These are phyloP conservation scores for Cladosporium colombiae DNA, from an alignment of 2,329 filamentous ascomycete genomes.

Conservation along the genomic window DNA sequence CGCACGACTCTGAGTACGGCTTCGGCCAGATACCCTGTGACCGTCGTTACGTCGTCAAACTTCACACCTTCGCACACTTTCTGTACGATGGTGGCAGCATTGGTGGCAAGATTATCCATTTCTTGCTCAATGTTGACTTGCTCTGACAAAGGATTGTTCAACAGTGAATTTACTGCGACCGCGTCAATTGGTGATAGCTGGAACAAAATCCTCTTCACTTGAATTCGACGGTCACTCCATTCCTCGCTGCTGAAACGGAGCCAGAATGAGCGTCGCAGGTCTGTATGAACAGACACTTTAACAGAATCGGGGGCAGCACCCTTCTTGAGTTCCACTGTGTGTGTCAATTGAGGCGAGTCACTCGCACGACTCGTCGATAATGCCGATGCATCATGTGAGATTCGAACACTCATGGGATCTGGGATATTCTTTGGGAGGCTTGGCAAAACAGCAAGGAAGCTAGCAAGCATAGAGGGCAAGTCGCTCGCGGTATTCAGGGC, in stretches of 20 bases:
- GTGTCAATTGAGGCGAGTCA: background rate
- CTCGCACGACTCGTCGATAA: too few species aligned
- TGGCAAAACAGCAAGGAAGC: background rate
- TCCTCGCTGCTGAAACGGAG: background rate
- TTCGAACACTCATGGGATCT: background rate
- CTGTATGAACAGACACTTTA: background rate
- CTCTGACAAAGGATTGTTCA: background rate
- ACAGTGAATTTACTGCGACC: background rate
- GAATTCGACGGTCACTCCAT: background rate
- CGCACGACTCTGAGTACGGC: constrained; percentile 32
- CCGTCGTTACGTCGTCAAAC: background rate
- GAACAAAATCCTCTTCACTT: background rate
- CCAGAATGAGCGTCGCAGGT: background rate
- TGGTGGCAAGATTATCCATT: background rate
- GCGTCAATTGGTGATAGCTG: background rate
- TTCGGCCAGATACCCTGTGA: constrained; percentile 18
- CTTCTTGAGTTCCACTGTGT: background rate
- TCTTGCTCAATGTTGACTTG: background rate
- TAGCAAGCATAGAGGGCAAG: background rate
- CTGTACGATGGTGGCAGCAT: background rate
- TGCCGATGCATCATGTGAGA: background rate
- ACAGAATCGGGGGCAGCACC: background rate
- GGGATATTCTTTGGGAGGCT: background rate
- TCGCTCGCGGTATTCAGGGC: background rate
- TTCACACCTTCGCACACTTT: constrained; percentile 6